Evolutionary conservation across 1,284 basidiomycete genomes (phyloP).

Genomic region (Heterobasidion annosum): DNA sequence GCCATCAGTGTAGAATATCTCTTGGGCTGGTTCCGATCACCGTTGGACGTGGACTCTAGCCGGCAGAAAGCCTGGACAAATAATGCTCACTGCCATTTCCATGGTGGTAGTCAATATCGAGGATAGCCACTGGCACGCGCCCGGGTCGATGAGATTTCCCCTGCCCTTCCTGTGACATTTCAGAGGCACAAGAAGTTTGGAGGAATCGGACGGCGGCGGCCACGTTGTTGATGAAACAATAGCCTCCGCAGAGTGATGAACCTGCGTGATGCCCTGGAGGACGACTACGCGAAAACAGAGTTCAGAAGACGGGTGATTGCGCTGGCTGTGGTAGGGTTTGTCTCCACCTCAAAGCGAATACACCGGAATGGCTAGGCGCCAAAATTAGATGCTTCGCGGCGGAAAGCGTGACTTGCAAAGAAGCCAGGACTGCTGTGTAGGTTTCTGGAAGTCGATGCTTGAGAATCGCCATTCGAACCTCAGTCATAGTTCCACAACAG

Average conservation of each 20-base stretch:
- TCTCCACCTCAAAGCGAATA: slow-evolving; percentile 23
- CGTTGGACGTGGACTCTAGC: neutral
- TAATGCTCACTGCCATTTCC: slow-evolving; percentile 24
- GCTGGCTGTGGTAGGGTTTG: neutral
- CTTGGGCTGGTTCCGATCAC: slow-evolving; percentile 15
- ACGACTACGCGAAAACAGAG: slow-evolving; percentile 11
- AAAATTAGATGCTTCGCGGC: slow-evolving; percentile 15
- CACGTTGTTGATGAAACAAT: slow-evolving; percentile 27
- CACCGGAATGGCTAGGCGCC: slow-evolving; percentile 1
- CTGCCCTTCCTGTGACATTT: neutral
- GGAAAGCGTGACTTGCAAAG: slow-evolving; percentile 18
- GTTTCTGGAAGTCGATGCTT: slow-evolving; percentile 16
- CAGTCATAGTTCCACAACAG: neutral
- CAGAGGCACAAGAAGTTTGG: slow-evolving; percentile 7
- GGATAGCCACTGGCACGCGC: slow-evolving; percentile 19
- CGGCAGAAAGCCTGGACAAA: neutral
- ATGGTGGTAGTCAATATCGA: slow-evolving; percentile 32
- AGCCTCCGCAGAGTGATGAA: slow-evolving; percentile 23
- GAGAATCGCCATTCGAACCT: no score
- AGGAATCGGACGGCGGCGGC: slow-evolving; percentile 24
- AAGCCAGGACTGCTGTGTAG: slow-evolving; percentile 19
- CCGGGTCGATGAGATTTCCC: neutral
- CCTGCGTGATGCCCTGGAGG: slow-evolving; percentile 29
- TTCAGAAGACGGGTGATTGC: neutral
- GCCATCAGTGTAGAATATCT: slow-evolving; percentile 25